Percentiles rank a stretch among this genome's conserved stretches.
Evolutionary conservation across 2,329 filamentous ascomycete species (phyloP).

Genomic region (Monilinia polystroma): DNA sequence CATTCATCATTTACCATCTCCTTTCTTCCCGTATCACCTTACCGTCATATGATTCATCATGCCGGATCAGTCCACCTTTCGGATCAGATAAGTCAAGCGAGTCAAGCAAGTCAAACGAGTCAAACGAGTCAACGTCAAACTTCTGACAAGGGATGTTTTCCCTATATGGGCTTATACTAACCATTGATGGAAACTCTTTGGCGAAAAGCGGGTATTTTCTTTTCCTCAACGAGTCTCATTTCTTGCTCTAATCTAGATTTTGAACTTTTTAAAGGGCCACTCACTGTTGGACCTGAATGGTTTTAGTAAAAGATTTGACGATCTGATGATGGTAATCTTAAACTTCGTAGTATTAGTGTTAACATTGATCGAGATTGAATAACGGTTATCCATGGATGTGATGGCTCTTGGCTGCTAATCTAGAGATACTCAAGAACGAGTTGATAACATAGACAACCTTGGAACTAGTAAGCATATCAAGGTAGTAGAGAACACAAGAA

Average conservation of each 20-base stretch:
- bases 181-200: too few species aligned
- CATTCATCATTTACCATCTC: background rate
- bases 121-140: background rate
- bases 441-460: too few species aligned
- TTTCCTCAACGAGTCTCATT: background rate
- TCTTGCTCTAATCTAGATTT: background rate
- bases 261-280: too few species aligned
- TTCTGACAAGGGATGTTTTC: background rate
- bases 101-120: background rate
- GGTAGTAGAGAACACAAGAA: too few species aligned
- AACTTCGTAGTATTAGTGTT: too few species aligned
- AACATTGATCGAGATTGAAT: background rate
- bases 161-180: too few species aligned
- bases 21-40: background rate
- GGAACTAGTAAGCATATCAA: too few species aligned
- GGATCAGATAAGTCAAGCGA: constrained; percentile 15
- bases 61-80: background rate
- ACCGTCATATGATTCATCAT: background rate
- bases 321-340: too few species aligned
- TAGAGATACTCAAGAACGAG: too few species aligned
- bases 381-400: background rate
- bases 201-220: background rate
- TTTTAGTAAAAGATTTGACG: background rate
- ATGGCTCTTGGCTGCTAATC: too few species aligned
- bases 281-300: too few species aligned